These are phyloP conservation scores for Rubus parviflorus DNA, from an alignment of 306 rosid species.

Conservation along the genomic window DNA sequence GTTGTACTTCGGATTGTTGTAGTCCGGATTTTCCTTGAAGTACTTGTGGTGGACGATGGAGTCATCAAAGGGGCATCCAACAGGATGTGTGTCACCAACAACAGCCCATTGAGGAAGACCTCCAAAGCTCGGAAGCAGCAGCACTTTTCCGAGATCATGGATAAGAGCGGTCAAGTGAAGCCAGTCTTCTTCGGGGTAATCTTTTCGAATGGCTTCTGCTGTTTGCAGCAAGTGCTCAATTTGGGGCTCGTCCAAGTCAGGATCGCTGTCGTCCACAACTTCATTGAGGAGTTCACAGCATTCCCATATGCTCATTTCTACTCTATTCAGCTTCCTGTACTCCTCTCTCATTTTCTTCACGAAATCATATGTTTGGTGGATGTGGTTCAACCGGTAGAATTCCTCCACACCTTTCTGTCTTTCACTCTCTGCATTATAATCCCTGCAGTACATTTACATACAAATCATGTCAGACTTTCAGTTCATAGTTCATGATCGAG, in stretches of 20 bases:
- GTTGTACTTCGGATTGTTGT: not conserved
- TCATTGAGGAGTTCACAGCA: slow-evolving; percentile 9
- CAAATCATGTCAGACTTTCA: not conserved
- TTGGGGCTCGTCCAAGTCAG: slow-evolving; percentile 4
- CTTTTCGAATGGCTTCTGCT: not conserved
- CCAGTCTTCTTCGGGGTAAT: not conserved
- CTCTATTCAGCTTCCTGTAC: not conserved
- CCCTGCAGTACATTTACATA: not conserved
- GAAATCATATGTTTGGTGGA: not conserved
- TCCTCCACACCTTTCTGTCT: not conserved
- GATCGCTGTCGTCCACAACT: slow-evolving; percentile 1
- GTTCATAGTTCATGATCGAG: not conserved
- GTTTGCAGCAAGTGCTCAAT: slow-evolving; percentile 2
- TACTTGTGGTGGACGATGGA: not conserved
- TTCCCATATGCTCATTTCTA: slow-evolving; percentile 10
- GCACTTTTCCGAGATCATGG: slow-evolving; percentile 1
- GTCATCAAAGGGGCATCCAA: not conserved
- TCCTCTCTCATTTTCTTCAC: slow-evolving; percentile 1
- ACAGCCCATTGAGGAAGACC: slow-evolving; percentile 7
- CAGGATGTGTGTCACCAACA: not conserved
- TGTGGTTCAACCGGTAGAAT: not conserved
- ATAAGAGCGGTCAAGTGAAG: not conserved
- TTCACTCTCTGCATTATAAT: slow-evolving; percentile 1
- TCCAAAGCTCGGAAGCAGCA: slow-evolving; percentile 1
- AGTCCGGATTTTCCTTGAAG: slow-evolving; percentile 5